Base-by-base conservation (phyloP, 2,329 filamentous ascomycete species). In the Fusarium nematophilum region DNA sequence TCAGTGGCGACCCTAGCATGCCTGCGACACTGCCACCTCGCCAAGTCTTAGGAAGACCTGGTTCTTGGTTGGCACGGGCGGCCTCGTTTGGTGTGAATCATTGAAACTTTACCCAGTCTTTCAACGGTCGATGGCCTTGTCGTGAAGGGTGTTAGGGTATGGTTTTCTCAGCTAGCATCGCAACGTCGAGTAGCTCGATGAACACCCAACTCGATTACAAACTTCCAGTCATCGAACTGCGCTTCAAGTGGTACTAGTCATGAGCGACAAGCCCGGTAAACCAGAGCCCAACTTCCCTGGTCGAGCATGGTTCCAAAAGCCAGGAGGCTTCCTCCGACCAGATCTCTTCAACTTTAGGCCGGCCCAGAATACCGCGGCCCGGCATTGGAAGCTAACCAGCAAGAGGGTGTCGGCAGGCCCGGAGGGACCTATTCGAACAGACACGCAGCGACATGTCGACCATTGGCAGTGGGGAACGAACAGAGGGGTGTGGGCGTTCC, bases 371-470 rank as follows among this genome's bases (percentile, higher is more conserved):
- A 40, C 52, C 43, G 27, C 40, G 31, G 29, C 48, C 18, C 14
- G 36, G 25, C 40, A 39, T 38, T 47, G 36, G 36, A 50, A 48
- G 25, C 21, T 18, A 18, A 15, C 29, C 27, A 45, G 23, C 44
- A 31, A 31, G 29, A 51, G 23, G 33, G 17, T 18, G 7, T 54
- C 63, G 64, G 63, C 53, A 58, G 38, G 26, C 53, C 59, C 44
- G 55, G 53, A 51, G 47, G 43, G 18, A 21, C 27, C 27, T 21
- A 51, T 29, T 33, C 34, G n/a, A 47, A 49, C 42, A 40, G 29
- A 38, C 38, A 39, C 49, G 46, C 53, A 46, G 53, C 43, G 43
- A 50, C 34, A 40, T 49, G 47, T 30, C 29, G 44, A 17, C 36
- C 38, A 56, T 33, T 58, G 43, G 25, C 54, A 64, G 46, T 37